A percentile compares a stretch with the other conserved stretches of the same genome.
Evolutionary conservation across 2,329 filamentous ascomycete species (phyloP).

Genomic region (Trichoderma sp.): DNA sequence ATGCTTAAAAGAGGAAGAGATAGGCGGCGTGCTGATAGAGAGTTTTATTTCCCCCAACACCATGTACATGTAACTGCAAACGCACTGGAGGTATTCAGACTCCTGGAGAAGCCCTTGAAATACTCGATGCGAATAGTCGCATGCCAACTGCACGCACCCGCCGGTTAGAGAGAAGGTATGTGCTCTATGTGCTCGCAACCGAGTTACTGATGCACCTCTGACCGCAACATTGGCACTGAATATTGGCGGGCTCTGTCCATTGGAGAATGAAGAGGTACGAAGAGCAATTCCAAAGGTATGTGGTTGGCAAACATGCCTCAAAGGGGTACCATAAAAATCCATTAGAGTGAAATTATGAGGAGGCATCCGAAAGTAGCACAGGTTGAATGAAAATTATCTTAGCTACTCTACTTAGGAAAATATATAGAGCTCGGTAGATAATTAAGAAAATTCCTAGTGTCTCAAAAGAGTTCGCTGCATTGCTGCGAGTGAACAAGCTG

Average conservation of each 20-base stretch:
- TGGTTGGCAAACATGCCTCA: not conserved
- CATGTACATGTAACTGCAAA: not conserved
- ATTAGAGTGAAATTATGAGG: no score
- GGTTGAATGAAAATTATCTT: not conserved
- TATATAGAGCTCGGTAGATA: not conserved
- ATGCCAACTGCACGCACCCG: slow-evolving; percentile 11
- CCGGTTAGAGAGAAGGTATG: not conserved
- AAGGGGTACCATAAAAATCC: not conserved
- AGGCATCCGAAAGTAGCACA: not conserved
- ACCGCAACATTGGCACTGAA: not conserved
- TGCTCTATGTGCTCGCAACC: no score
- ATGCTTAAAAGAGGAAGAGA: not conserved
- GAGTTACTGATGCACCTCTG: not conserved
- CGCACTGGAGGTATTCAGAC: not conserved
- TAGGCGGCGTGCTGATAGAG: not conserved
- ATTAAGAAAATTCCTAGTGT: not conserved
- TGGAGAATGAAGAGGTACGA: not conserved
- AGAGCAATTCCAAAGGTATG: not conserved
- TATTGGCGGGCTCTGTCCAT: no score
- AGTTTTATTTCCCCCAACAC: not conserved
- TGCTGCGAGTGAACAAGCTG: not conserved
- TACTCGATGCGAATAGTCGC: not conserved
- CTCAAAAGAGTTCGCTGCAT: not conserved
- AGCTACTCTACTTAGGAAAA: not conserved
- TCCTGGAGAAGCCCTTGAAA: no score